Base-by-base conservation (phyloP, 2,329 filamentous ascomycete genomes). In the Fusarium oxysporum region DNA sequence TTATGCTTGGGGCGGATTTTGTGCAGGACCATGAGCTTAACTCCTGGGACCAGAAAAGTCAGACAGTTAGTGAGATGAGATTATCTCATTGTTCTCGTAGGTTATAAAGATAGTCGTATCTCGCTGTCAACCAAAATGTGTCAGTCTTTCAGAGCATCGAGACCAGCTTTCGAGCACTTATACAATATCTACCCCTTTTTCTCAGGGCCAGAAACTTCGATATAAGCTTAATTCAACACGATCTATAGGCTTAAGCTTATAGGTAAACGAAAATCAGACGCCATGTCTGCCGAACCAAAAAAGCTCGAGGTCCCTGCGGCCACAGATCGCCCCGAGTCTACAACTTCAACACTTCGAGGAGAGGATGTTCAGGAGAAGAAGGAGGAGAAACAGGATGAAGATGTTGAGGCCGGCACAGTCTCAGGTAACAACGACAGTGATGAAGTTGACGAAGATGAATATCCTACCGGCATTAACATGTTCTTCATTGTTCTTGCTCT, bases 401-500 rank as follows among this genome's bases (percentile, higher is more conserved):
- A 68, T n/a, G 53, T 73, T 13, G 70, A 65, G 19, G 67, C 79
- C 37, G 72, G 68, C 21, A 77, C 66, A 8, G 56, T 73, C 6
- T 68, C 74, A 16, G 70, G 60, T 5, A 74, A 70, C 21, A 64
- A 72, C 28, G 77, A 75, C 30, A 41, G 65, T 10, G 62, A 72
- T 23, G 74, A 74, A 23, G 25, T 64, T n/a, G 68, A 74, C 25
- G 78, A 81, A 16, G 74, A 74, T 58, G 82, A 83, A 13, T 86
- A 85, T 61, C 84, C 83, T 4, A 70, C 77, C 11, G 84, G 84
- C 14, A 62, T 80, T 62, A 80, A 80, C 63, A 79, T 86, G 64
- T 67, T 78, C 56, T 81, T 85, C 71, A 85, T 88, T 58, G 81
- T 88, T 23, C 63, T 85, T 32, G 85, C 86, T 25, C 77, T 88